phyloP scores from a whole-genome alignment of 2,329 filamentous ascomycete genomes.

The Aureobasidium musti region DNA sequence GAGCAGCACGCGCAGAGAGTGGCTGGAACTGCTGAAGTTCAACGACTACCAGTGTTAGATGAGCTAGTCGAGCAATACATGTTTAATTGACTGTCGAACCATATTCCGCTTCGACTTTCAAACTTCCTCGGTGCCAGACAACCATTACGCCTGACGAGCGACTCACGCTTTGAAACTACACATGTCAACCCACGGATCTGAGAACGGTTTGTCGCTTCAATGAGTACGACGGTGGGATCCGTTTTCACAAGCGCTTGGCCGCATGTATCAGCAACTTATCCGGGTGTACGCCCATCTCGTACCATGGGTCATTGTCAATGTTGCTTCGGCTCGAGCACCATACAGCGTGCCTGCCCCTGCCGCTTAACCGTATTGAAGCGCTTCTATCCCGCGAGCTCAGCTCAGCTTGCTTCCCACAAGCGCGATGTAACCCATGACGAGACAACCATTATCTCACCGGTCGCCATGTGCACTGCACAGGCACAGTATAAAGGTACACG shows the following conservation, averaged over 20 bases:
- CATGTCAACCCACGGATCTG: background rate
- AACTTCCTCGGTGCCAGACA: background rate
- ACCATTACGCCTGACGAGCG: background rate
- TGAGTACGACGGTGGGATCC: background rate
- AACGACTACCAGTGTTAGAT: no score
- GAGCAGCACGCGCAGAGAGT: no score
- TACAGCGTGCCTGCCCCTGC: background rate
- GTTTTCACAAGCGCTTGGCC: background rate
- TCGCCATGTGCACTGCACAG: conserved; percentile 9
- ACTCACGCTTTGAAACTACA: background rate
- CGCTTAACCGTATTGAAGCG: conserved; percentile 3
- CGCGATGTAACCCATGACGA: background rate
- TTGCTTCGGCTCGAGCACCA: background rate
- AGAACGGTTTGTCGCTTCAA: background rate
- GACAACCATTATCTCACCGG: conserved; percentile 12
- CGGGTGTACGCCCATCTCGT: background rate
- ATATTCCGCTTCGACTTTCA: background rate
- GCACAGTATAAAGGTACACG: background rate
- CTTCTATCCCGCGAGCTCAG: background rate
- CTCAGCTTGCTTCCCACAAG: background rate
- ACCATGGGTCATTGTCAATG: background rate
- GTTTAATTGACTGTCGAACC: background rate
- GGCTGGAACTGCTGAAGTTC: no score
- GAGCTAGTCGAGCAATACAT: background rate
- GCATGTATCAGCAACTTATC: background rate